phyloP scores from a whole-genome alignment of 2,329 filamentous ascomycete species.

The Penicillium sp. region DNA sequence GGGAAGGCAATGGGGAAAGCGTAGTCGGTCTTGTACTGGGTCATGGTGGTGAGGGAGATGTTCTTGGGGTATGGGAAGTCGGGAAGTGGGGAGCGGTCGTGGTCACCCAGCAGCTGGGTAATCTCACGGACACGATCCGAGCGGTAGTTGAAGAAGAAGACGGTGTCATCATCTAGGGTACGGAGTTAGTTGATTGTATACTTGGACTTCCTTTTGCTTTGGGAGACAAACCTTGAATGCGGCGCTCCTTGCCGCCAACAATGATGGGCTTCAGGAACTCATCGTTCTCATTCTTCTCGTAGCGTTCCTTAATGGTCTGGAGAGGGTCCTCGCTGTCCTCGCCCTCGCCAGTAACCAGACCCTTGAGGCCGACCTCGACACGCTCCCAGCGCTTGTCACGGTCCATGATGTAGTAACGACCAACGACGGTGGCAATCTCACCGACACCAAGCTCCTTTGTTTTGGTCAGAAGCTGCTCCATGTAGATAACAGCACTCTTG shows the following conservation, averaged over 20 bases:
- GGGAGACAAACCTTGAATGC: conserved; percentile 69
- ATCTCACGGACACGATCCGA: conserved; percentile 96
- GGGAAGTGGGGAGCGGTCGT: conserved; percentile 85
- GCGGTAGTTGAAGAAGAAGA: conserved; percentile 99
- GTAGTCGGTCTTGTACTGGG: conserved; percentile 94
- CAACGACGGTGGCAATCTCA: conserved; percentile 88
- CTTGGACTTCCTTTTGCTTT: background rate
- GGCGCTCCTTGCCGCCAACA: conserved; percentile 78
- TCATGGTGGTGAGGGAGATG: conserved; percentile 90
- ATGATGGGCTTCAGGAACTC: conserved; percentile 99
- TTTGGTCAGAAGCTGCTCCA: conserved; percentile 80
- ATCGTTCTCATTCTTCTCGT: conserved; percentile 84
- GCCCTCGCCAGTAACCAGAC: conserved; percentile 80
- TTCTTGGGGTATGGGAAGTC: conserved; percentile 95
- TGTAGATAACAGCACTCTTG: conserved; percentile 84
- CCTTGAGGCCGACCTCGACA: conserved; percentile 85
- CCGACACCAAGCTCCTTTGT: conserved; percentile 82
- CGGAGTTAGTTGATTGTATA: conserved; percentile 17
- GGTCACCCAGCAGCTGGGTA: conserved; percentile 86
- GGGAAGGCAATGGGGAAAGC: conserved; percentile 89
- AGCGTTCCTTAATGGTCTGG: conserved; percentile 81
- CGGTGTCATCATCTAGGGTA: conserved; percentile 73
- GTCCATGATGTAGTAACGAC: conserved; percentile 98
- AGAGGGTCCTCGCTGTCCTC: conserved; percentile 83
- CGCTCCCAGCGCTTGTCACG: conserved; percentile 99